Base-by-base conservation (phyloP, 179 eudicot genomes). In the Sideroxylon spinosum region DNA sequence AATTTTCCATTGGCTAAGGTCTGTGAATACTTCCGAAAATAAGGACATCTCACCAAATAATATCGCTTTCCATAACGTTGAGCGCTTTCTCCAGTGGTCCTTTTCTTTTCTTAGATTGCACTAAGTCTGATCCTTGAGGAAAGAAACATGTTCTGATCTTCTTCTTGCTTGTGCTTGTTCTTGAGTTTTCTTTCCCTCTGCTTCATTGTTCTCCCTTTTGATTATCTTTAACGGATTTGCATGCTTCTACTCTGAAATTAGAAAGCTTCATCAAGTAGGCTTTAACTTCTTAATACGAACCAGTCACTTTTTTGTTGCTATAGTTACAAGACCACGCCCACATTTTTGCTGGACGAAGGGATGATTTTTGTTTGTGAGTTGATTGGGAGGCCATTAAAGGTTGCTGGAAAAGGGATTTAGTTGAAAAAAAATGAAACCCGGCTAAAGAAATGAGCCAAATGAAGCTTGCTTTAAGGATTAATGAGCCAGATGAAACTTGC, bases 251-350 rank as follows among this genome's bases (percentile, higher is more conserved):
- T 55, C 65, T 12, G 20, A n/a, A 37, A 9, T 37, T 16, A 2
- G 74, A 17, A 13, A 67, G 1, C 2, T 50, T 57, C 11, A 73
- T 16, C 9, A 78, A 46, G 22, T 82, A 81, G 25, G 71, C 71
- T 46, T 57, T 82, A 23, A 82, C 84, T 46, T 70, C 78, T 16
- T 71, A 55, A 53, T 78, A 78, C 56, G 81, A 82, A 13, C 57
- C 52, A 7, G 13, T 59, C 0, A 48, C 62, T 7, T 0, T 29
- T 12, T 78, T 65, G 6, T 62, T 44, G 55, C 62, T 73, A 50
- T 73, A 82, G 71, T 56, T 82, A 17, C 78, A 68, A 1, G 55
- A 16, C 75, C 76, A 82, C 0, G 9, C 6, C 64, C 1, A 5
- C 25, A 19, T 1, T n/a, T n/a, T 60, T 20, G 11, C 23, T 60